Evolutionary conservation across 495 filamentous ascomycete genomes (phyloP), one percentile per base, ranked within the genome.

Genomic region (Penicillium pulvis): DNA sequence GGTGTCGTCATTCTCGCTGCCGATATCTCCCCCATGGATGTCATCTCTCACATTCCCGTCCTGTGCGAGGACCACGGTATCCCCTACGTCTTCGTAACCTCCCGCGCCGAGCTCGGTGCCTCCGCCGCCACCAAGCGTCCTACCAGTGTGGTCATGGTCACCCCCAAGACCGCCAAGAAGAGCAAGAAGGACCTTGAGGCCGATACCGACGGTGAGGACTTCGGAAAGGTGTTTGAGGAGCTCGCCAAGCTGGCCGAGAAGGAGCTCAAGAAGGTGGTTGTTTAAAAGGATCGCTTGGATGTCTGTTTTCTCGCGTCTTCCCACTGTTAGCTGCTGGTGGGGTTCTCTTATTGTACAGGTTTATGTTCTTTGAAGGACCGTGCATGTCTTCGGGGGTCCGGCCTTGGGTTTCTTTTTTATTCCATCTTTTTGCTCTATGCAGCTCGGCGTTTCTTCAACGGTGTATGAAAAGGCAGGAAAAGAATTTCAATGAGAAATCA

Each of bases 31-130:
- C 94, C 94, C 57, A 90, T 92, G 88, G 93, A 97, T 70, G 92
- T 97, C 65, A 96, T 98, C 77, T 93, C 90, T 49, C 94, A 98
- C 76, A 89, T 99, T 63, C 94, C 94, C 53, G 89, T 98, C 16
- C 86, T 98, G 45, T 98, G 95, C 83, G 94, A 99, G 77, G 92
- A 97, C 76, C 92, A 97, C 80, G 87, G 87, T 68, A 88, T 97
- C 52, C 93, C 93, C 4, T 99, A 98, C 76, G 79, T 98, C 63
- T 99, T 91, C 75, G 88, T 98, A 58, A 81, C 85, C 31, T 91
- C 87, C 49, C 87, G 94, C 58, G 91, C 90, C 53, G 91, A 97
- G 75, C 85, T 99, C 44, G 95, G 95, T 64, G 87, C 89, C 54
- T 92, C 94, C 26, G 91, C 92, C 26, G 87, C 84, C 60, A 98